Base-by-base conservation (phyloP, 2,329 filamentous ascomycete species). In the Furcasterigmium furcatum region DNA sequence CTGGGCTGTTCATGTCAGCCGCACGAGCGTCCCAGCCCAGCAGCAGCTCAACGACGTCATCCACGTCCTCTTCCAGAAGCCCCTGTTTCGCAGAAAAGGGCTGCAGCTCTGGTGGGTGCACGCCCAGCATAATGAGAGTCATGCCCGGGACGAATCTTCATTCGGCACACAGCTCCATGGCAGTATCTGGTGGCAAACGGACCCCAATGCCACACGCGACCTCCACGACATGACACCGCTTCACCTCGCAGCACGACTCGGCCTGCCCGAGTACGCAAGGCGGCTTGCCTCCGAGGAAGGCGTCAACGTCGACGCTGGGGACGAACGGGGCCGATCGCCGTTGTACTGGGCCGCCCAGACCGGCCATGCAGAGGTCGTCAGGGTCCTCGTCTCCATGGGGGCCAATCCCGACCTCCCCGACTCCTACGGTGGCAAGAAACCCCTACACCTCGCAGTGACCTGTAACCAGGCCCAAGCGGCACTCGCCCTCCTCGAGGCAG, bases 391-490 rank as follows among this genome's bases (percentile, higher is more conserved):
- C 25, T 8, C 25, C 13, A 8, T 13, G 13, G 8, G 25, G 8
- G 25, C 25, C 13, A 29, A 8, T 8, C 25, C 25, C 13, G 25
- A 29, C 25, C 8, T 13, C 8, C 25, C 25, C 13, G 25, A 29
- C 25, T 29, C 25, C 13, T 8, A 8, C 25, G 8, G 25, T 13
- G 25, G 25, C 8, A 8, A 8, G 1, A 64, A 51, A n/a, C 62
- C 68, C 5, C 47, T 72, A 2, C 63, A 71, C 43, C 7, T 48
- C 18, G 67, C 68, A 6, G 64, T 65, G 4, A 46, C 6, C 4
- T 55, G 50, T 7, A 66, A 67, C 34, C 58, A 64, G 45, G 42
- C 48, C 5, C 50, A 48, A 8, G 58, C 58, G 21, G 55, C 65
- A 4, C 47, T 43, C n/a, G 45, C 55, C 2, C 50, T 71, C 3